Evolutionary conservation across 306 rosid genomes (phyloP), one percentile per base, ranked within the genome.

Genomic region (Glycine soja): DNA sequence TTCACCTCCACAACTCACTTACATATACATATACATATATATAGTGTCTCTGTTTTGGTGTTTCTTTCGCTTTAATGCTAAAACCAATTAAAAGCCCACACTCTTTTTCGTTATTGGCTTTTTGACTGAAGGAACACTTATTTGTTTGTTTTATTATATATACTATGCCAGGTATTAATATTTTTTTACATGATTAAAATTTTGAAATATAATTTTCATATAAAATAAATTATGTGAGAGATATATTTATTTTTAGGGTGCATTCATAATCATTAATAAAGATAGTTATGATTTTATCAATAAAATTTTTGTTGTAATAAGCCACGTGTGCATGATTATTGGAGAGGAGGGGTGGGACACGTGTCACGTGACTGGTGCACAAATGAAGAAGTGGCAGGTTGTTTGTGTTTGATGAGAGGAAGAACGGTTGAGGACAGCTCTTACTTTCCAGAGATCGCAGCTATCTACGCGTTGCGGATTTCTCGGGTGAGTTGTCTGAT

Each of bases 401-500:
- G n/a, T n/a, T 36, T 36, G 3, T 19, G n/a, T n/a, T n/a, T 30
- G 9, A 18, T 36, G 40, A 15, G 32, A 6, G 16, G 12, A 36
- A 15, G 0, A 4, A 4, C 16, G 2, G 34, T 3, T 67, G 51
- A 48, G 38, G 51, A 62, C 53, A 69, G 81, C 61, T 13, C 36
- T 52, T 0, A 36, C n/a, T 73, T 40, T n/a, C 46, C 30, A 24
- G 30, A 1, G 30, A 24, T 24, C 30, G 30, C 1, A 24, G 30
- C 30, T 24, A 24, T 24, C 51, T 13, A 10, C 51, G 54, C 80
- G 43, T 2, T 50, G 57, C 85, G 64, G 4, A 9, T 74, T 81
- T 77, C 52, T 85, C 80, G 80, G 85, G 43, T 62, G 86, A 85
- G 79, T 53, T 88, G 87, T 42, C 46, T 7, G 46, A n/a, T 53